A percentile compares a stretch with the other conserved stretches of the same genome.
These are phyloP conservation scores for Trichoderma simmonsii DNA, from an alignment of 2,329 filamentous ascomycete species.

Conservation along the genomic window DNA sequence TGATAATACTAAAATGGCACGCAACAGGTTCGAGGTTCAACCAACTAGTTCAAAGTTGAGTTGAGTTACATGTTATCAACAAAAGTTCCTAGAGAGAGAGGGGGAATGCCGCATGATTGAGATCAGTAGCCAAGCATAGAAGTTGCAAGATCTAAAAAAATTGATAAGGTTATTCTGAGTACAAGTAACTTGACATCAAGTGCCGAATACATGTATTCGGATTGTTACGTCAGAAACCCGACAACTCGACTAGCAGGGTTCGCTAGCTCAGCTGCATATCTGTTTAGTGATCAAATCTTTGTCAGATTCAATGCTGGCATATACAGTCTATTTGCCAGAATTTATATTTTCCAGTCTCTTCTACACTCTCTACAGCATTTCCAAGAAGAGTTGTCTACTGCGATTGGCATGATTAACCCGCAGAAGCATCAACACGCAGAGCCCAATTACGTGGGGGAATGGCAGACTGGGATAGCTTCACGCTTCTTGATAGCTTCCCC, in stretches of 20 bases:
- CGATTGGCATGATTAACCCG: background rate
- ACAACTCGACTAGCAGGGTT: background rate
- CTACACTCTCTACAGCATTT: background rate
- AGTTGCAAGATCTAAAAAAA: background rate
- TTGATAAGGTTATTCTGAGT: background rate
- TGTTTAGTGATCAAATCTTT: background rate
- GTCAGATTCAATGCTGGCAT: background rate
- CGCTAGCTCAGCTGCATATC: background rate
- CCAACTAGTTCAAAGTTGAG: background rate
- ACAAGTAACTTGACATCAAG: background rate
- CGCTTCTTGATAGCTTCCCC: background rate
- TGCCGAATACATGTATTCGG: background rate
- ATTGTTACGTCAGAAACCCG: background rate
- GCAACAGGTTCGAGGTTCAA: background rate
- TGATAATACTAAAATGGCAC: background rate
- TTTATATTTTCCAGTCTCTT: background rate
- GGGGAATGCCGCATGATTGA: background rate
- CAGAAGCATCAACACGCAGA: background rate
- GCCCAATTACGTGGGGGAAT: background rate
- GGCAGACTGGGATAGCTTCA: background rate
- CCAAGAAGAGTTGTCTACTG: background rate
- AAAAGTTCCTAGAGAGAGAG: background rate
- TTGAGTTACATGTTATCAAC: background rate
- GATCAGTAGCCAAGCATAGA: background rate
- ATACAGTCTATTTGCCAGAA: background rate